phyloP scores from a whole-genome alignment of 1,139 yeast species.

The Pichia sp. region DNA sequence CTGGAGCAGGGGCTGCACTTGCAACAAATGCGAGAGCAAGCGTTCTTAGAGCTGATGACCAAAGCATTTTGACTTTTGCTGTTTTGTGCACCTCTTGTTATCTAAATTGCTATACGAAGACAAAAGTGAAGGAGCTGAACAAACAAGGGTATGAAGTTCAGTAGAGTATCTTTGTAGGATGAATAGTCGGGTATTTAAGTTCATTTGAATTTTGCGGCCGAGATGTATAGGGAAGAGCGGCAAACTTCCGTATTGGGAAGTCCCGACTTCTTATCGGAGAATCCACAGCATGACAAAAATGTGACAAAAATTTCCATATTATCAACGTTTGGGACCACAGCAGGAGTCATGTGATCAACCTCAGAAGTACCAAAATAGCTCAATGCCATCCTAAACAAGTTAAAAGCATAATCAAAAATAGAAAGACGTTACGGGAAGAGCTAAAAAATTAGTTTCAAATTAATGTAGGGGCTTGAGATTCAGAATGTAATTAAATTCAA shows the following conservation, averaged over 20 bases:
- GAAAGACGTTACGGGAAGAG: too few species aligned
- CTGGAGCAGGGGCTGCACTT: slow-evolving; percentile 10
- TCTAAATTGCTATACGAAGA: too few species aligned
- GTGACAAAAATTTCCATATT: not conserved
- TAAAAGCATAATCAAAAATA: too few species aligned
- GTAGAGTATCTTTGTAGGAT: not conserved
- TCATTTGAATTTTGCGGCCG: not conserved
- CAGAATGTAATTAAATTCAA: not conserved
- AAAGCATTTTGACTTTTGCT: not conserved
- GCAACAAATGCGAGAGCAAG: slow-evolving; percentile 4
- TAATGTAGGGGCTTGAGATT: too few species aligned
- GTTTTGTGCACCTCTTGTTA: not conserved
- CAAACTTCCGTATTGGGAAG: not conserved
- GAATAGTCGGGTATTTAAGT: not conserved
- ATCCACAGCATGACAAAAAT: not conserved
- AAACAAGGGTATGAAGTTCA: not conserved
- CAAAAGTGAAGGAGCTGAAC: not conserved
- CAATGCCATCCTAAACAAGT: too few species aligned
- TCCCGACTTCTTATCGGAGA: not conserved
- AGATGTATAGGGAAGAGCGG: not conserved
- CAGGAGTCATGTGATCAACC: too few species aligned
- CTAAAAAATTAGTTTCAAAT: too few species aligned
- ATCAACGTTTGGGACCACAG: too few species aligned
- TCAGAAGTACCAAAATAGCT: too few species aligned
- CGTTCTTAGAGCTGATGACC: not conserved